Conservation (phyloP, 805 yeast genomes). For the Martiniozyma abietophila region DNA sequence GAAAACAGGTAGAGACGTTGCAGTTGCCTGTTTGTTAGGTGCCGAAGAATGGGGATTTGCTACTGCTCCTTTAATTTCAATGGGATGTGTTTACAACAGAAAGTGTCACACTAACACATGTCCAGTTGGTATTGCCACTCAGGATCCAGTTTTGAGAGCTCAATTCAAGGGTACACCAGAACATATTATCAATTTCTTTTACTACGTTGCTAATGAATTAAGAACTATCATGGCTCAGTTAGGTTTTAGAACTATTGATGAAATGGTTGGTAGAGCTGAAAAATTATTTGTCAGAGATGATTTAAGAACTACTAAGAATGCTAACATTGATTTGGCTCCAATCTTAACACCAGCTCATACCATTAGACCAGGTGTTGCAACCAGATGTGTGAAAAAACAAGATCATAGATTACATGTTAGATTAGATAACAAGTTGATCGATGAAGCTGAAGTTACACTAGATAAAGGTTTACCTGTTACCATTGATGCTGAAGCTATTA, state of each 20-base stretch:
- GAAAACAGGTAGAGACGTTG: constrained; percentile 94
- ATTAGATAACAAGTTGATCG: constrained; percentile 90
- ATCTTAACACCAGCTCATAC: constrained; percentile 94
- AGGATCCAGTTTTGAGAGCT: constrained; percentile 86
- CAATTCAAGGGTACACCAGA: constrained; percentile 97
- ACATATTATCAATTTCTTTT: constrained; percentile 96
- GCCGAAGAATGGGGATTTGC: constrained; percentile 99
- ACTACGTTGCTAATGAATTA: constrained; percentile 86
- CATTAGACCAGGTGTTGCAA: constrained; percentile 94
- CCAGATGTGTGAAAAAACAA: constrained; percentile 84
- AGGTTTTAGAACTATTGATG: constrained; percentile 92
- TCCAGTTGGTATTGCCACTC: constrained; percentile 98
- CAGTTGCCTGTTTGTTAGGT: constrained; percentile 91
- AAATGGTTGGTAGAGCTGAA: constrained; percentile 98
- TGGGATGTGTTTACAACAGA: constrained; percentile 97
- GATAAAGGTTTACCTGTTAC: constrained; percentile 95
- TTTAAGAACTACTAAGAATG: constrained; percentile 78
- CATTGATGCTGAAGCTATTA: constrained; percentile 85
- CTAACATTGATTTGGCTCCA: constrained; percentile 85
- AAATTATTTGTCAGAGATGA: constrained; percentile 79
- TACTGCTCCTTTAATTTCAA: constrained; percentile 90
- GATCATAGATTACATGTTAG: constrained; percentile 91
- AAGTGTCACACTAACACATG: constrained; percentile 91
- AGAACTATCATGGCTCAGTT: constrained; percentile 88
- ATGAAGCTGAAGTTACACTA: constrained; percentile 90